Percentiles rank a stretch among this genome's conserved stretches.
These are phyloP conservation scores for Clausena lansium DNA, from an alignment of 345 rosid genomes.

Conservation along the genomic window DNA sequence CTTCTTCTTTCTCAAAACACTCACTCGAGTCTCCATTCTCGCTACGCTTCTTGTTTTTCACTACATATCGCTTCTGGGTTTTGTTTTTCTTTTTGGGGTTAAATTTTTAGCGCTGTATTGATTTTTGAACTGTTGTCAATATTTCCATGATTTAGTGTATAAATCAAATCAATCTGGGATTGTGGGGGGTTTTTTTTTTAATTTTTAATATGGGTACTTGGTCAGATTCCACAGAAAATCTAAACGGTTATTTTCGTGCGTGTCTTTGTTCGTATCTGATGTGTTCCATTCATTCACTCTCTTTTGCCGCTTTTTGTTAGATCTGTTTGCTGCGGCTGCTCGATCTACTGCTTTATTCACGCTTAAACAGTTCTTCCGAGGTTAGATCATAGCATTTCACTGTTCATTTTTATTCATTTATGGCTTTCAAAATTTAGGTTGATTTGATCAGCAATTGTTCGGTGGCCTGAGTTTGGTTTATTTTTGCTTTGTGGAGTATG, in stretches of 20 bases:
- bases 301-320: constrained; percentile 41
- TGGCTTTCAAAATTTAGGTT: constrained; percentile 21
- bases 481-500: constrained; percentile 32
- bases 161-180: constrained; percentile 13
- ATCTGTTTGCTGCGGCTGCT: constrained; percentile 61
- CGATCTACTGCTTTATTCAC: constrained; percentile 54
- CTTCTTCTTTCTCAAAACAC: neutral
- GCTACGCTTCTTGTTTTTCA: constrained; percentile 15
- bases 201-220: constrained; percentile 48
- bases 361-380: constrained; percentile 40
- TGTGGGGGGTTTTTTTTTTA: too few species aligned
- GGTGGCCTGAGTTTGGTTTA: constrained; percentile 17
- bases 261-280: constrained; percentile 48
- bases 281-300: constrained; percentile 51
- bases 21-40: constrained; percentile 15
- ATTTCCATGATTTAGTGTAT: constrained; percentile 45
- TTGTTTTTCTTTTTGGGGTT: neutral
- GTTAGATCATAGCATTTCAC: constrained; percentile 65
- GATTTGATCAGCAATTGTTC: constrained; percentile 20
- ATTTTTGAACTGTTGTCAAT: constrained; percentile 30
- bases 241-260: constrained; percentile 32
- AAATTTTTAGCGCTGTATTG: neutral
- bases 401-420: constrained; percentile 10
- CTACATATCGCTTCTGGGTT: constrained; percentile 12
- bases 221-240: constrained; percentile 63